Evolutionary conservation across 345 rosid species (phyloP).

Genomic region (Triadica sebifera): DNA sequence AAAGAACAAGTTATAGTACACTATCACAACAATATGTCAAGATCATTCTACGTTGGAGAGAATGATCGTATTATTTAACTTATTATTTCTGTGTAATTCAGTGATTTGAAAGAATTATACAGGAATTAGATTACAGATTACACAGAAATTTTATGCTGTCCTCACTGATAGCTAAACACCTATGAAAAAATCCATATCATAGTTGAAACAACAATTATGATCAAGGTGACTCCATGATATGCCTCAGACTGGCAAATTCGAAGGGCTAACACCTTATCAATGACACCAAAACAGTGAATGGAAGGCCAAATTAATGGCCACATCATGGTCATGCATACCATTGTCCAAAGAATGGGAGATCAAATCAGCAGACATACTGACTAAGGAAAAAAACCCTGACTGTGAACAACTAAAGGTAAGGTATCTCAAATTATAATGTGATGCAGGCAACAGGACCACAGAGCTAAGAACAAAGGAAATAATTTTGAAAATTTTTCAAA

Average conservation of each 20-base stretch:
- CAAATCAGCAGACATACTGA: not conserved
- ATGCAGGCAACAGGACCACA: not conserved
- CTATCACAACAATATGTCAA: slow-evolving; percentile 3
- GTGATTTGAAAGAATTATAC: not conserved
- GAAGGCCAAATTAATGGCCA: not conserved
- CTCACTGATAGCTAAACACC: not conserved
- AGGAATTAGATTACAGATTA: not conserved
- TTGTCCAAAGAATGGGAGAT: not conserved
- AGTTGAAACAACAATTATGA: not conserved
- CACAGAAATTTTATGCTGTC: not conserved
- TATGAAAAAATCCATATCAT: too few species aligned
- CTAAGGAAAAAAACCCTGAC: not conserved
- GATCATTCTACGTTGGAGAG: not conserved
- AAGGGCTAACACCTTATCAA: not conserved
- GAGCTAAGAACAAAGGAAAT: not conserved
- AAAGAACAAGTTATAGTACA: not conserved
- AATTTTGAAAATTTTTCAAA: not conserved
- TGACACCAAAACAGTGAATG: not conserved
- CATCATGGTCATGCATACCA: not conserved
- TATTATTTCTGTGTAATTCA: not conserved
- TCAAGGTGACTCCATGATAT: not conserved
- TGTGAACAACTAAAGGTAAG: not conserved
- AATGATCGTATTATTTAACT: not conserved
- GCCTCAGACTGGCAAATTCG: not conserved
- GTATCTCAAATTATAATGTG: not conserved